phyloP scores from a whole-genome alignment of 2,329 filamentous ascomycete species.

The Clarireedia paspali region DNA sequence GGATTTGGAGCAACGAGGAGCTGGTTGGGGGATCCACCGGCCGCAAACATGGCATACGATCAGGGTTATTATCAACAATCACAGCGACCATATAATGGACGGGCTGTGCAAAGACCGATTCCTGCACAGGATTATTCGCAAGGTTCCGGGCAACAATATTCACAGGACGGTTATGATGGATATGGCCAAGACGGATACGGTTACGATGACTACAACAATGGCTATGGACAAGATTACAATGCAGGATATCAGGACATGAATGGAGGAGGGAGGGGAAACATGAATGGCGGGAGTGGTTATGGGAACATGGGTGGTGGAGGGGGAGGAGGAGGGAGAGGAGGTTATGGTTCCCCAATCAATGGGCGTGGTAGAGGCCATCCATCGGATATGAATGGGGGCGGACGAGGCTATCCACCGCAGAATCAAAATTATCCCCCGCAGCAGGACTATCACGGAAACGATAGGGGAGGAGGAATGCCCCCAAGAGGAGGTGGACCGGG shows the following conservation, averaged over 20 bases:
- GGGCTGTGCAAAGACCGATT: slow-evolving; percentile 21
- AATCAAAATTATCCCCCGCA: slow-evolving; percentile 24
- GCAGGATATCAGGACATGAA: slow-evolving; percentile 24
- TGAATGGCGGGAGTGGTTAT: slow-evolving; percentile 11
- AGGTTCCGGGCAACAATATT: slow-evolving; percentile 42
- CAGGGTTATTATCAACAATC: slow-evolving; percentile 25
- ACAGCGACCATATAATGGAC: slow-evolving; percentile 26
- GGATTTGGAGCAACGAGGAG: background rate
- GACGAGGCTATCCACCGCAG: slow-evolving; percentile 21
- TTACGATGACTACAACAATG: slow-evolving; percentile 24
- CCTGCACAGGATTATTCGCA: slow-evolving; percentile 24
- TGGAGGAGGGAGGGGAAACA: slow-evolving; percentile 20
- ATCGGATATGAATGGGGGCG: slow-evolving; percentile 4
- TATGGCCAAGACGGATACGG: slow-evolving; percentile 26
- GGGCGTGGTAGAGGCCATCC: slow-evolving; percentile 19
- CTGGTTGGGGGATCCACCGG: background rate
- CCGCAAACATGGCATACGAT: slow-evolving; percentile 27
- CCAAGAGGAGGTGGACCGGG: slow-evolving; percentile 16
- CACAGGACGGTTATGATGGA: slow-evolving; percentile 49
- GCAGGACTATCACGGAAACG: slow-evolving; percentile 25
- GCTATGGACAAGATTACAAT: slow-evolving; percentile 23
- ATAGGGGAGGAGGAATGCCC: slow-evolving; percentile 19
- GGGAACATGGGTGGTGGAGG: slow-evolving; percentile 13
- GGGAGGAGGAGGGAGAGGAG: slow-evolving; percentile 15
- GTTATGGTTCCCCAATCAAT: slow-evolving; percentile 22